Conservation (phyloP, 2,329 filamentous ascomycete species). For the Diplodia mutila region DNA sequence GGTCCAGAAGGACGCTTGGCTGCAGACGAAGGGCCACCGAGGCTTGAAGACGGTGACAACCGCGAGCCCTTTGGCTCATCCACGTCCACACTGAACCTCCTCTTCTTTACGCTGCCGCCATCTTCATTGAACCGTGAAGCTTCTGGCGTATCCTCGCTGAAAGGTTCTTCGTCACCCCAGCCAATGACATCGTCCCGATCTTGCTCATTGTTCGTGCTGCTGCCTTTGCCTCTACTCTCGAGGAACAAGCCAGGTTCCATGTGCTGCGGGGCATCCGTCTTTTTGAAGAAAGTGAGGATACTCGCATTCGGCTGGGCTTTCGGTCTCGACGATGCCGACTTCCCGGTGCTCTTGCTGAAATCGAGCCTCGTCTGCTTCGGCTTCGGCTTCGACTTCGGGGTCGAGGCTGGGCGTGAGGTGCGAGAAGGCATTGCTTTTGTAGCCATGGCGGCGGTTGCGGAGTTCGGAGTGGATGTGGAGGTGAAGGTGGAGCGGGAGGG, state of each 20-base stretch:
- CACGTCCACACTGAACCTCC: conserved; percentile 44
- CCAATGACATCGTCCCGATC: conserved; percentile 35
- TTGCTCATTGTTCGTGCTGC: conserved; percentile 31
- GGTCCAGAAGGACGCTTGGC: conserved; percentile 56
- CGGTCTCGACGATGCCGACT: conserved; percentile 37
- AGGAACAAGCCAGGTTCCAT: conserved; percentile 40
- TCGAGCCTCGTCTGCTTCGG: conserved; percentile 43
- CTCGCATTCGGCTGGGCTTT: conserved; percentile 53
- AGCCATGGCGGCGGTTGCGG: conserved; percentile 33
- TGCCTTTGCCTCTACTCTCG: conserved; percentile 33
- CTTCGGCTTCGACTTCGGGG: conserved; percentile 32
- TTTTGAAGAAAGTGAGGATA: conserved; percentile 60
- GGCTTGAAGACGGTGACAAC: conserved; percentile 34
- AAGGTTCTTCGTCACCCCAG: conserved; percentile 37
- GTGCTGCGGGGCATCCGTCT: conserved; percentile 47
- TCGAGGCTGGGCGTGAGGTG: conserved; percentile 8
- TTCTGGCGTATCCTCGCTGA: conserved; percentile 29
- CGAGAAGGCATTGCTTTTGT: conserved; percentile 32
- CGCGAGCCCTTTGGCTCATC: conserved; percentile 41
- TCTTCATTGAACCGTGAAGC: conserved; percentile 50
- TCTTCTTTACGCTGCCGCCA: conserved; percentile 47
- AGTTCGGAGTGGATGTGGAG: conserved; percentile 22
- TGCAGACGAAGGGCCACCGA: background rate
- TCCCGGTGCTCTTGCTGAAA: conserved; percentile 39
- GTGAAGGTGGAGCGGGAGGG: conserved; percentile 33